phyloP scores from a whole-genome alignment of 2,329 filamentous ascomycete species.

The Aureobasidium sp. region DNA sequence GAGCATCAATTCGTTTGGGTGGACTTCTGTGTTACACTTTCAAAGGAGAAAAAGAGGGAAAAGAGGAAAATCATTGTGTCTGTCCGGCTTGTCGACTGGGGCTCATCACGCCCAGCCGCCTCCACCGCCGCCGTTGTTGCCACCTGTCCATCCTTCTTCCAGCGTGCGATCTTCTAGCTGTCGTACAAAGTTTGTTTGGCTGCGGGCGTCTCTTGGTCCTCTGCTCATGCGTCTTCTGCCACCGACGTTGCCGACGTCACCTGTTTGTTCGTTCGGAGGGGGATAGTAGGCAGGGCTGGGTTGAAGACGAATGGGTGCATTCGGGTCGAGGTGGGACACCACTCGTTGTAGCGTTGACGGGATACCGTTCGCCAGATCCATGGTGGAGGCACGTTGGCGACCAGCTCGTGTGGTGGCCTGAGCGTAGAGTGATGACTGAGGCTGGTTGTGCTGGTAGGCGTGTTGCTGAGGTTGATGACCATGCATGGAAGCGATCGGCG shows the following conservation, averaged over 20 bases:
- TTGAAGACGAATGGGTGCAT: constrained; percentile 84
- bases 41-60: neutral
- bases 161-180: constrained; percentile 90
- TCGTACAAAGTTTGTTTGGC: constrained; percentile 78
- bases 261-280: constrained; percentile 71
- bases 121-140: constrained; percentile 36
- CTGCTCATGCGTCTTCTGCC: constrained; percentile 64
- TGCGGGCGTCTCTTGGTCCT: constrained; percentile 38
- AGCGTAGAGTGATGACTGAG: constrained; percentile 65
- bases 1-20: neutral
- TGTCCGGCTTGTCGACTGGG: neutral
- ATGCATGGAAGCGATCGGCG: constrained; percentile 31
- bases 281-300: constrained; percentile 97
- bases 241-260: constrained; percentile 57
- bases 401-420: constrained; percentile 71
- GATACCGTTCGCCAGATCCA: constrained; percentile 76
- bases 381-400: constrained; percentile 86
- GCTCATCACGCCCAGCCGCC: constrained; percentile 15
- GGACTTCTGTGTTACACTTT: neutral
- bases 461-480: constrained; percentile 35
- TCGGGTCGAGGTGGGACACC: constrained; percentile 91
- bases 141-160: constrained; percentile 65
- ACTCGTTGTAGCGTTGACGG: constrained; percentile 89
- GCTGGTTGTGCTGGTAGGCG: constrained; percentile 24
- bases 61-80: neutral